Base-by-base conservation (phyloP, 805 yeast species). In the Spathaspora passalidarum region DNA sequence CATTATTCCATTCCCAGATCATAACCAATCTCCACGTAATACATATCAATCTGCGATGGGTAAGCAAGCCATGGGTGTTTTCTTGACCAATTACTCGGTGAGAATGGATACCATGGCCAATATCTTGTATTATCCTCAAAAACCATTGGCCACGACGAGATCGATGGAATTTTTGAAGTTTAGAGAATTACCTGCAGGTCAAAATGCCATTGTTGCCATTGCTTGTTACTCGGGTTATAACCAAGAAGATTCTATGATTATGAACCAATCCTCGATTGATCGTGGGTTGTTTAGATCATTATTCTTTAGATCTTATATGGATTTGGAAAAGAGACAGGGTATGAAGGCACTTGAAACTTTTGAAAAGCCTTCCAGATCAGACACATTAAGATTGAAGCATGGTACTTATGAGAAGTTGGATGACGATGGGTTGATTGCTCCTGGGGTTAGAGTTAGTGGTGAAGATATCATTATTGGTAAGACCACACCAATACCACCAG, bases 31-130 rank as follows among this genome's bases (percentile, higher is more conserved):
- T 49, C 99, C 99, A 49, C 92, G 99, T 83, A 94, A 94, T 65
- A 94, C 99, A 3, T 94, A 94, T 69, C 99, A 94, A 75, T 91
- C 97, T 65, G 99, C 99, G 53, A 94, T 94, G 99, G 99, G 99
- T 82, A 94, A 94, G 70, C 99, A 94, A 73, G 99, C 99, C 47
- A 94, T 94, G 99, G 99, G 99, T 64, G 98, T 94, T 8, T 92
- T 88, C 68, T 78, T 92, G 59, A 94, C 99, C 4, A 94, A 94
- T 63, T 94, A 92, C 67, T 80, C 85, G 48, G 96, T 92, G 44
- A 88, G 99, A 72, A 94, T 94, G 99, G 99, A 94, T 69, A 94
- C 99, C 1, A 94, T 94, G 99, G 97, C 99, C 8, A 94, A 94
- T 63, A 92, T 94, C 57, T 76, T 94, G 56, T 94, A 94, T 64